Evolutionary conservation across 1,139 yeast genomes (phyloP), one percentile per base, ranked within the genome.

Genomic region (Yamadazyma conglobata): DNA sequence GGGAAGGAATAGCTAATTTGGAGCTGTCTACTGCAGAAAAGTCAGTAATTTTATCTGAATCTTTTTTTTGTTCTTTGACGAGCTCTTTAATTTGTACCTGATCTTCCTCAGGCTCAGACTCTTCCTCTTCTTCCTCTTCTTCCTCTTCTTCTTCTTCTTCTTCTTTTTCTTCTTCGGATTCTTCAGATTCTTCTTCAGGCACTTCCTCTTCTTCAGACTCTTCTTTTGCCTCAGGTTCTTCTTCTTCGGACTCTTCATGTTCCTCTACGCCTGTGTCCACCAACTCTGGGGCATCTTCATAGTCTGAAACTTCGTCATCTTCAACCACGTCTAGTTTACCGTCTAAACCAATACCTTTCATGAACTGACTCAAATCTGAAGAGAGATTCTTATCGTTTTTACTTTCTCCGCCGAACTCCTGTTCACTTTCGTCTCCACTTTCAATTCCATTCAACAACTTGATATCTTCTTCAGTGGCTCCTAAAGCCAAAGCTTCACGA

Each of bases 401-500:
- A 3, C 16, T 25, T 9, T 42, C 43, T 23, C 50, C 60, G 10
- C 52, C 64, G 40, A 79, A 78, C 44, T 79, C 87, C 42, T 73
- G 76, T 47, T 79, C 87, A 48, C 83, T 77, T 14, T 62, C 75
- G 23, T 75, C 83, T n/a, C 70, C 78, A 12, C 61, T 69, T 25
- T 60, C 64, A 7, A 84, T 47, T 10, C 67, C 77, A 11, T 63
- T 61, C 15, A 82, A 45, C 36, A 81, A 55, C 19, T 64, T 67
- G 30, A 76, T 69, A 49, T 81, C 89, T 17, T 70, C 86, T 40
- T 77, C 82, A 12, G 79, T 64, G 7, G 88, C 91, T 15, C 89
- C 89, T 14, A 81, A 56, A 11, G 56, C 70, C 16, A 81, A 54
- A 2, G 91, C 93, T 60, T 81, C 91, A 41, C 77, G 73, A 42